Conservation (phyloP, 495 filamentous ascomycete species). For the Friedmanniomyces simplex region DNA sequence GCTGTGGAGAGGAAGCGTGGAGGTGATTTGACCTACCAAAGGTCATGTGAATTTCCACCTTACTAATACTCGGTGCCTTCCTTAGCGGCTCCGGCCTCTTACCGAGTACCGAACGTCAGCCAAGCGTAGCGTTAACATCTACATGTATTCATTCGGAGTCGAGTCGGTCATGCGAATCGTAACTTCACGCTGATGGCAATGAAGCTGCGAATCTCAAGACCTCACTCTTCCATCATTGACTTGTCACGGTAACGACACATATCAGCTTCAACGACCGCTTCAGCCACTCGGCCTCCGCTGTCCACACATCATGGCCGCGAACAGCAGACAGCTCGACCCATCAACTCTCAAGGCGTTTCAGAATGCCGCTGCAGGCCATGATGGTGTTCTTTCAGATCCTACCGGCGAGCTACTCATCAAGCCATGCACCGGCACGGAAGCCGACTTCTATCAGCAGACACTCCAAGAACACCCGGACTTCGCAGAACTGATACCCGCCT, state of each 20-base stretch:
- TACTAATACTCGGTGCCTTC: too few species aligned
- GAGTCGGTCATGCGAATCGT: too few species aligned
- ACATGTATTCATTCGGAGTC: too few species aligned
- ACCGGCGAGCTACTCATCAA: constrained; percentile 87
- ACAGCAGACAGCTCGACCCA: constrained; percentile 24
- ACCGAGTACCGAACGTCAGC: too few species aligned
- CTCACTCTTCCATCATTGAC: constrained; percentile 6
- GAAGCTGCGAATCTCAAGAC: constrained; percentile 3
- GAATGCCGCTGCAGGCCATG: constrained; percentile 85
- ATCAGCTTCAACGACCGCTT: not conserved
- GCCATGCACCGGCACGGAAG: constrained; percentile 77
- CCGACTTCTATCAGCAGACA: constrained; percentile 84
- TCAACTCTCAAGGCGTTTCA: constrained; percentile 55
- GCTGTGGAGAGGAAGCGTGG: too few species aligned
- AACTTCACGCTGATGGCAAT: not conserved
- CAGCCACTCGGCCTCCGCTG: not conserved
- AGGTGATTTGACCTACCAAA: too few species aligned
- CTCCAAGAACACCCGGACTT: constrained; percentile 55
- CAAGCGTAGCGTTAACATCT: too few species aligned
- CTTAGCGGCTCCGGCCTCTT: too few species aligned
- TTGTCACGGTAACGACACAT: not conserved
- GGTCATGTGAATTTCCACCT: too few species aligned
- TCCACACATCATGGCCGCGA: constrained; percentile 21
- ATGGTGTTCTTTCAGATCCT: constrained; percentile 77
- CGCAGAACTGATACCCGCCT: constrained; percentile 70